These are phyloP conservation scores for Pugionium cornutum DNA, from an alignment of 345 rosid genomes.

Conservation along the genomic window DNA sequence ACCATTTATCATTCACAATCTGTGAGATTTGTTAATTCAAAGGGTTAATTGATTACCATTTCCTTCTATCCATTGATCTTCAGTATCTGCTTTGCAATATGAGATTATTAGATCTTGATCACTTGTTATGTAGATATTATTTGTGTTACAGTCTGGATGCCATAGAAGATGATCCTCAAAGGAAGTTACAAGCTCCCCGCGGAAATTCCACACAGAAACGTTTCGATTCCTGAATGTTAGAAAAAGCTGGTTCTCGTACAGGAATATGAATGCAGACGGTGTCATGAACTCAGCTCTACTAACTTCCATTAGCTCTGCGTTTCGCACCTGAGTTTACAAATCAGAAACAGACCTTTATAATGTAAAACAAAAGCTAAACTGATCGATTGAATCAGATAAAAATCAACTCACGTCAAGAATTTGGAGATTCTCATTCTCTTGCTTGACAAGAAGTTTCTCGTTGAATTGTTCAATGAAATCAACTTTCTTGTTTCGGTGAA, in stretches of 20 bases:
- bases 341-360: slow-evolving; percentile 10
- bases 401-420: slow-evolving; percentile 78
- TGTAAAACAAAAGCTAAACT: slow-evolving; percentile 1
- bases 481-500: slow-evolving; percentile 94
- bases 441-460: slow-evolving; percentile 98
- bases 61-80: slow-evolving; percentile 89
- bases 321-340: slow-evolving; percentile 61
- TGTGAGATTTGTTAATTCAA: background rate
- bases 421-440: slow-evolving; percentile 96
- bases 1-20: background rate
- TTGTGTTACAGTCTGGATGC: slow-evolving; percentile 98
- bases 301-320: slow-evolving; percentile 82
- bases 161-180: slow-evolving; percentile 96
- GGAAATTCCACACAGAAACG: slow-evolving; percentile 94
- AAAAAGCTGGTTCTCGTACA: slow-evolving; percentile 93
- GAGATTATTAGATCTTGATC: slow-evolving; percentile 99
- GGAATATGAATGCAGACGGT: slow-evolving; percentile 93
- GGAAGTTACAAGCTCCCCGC: slow-evolving; percentile 95
- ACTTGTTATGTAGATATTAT: slow-evolving; percentile 91
- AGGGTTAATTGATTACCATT: slow-evolving; percentile 52
- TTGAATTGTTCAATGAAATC: slow-evolving; percentile 98
- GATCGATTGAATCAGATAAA: background rate
- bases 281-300: slow-evolving; percentile 77
- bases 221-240: slow-evolving; percentile 83
- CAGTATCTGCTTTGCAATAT: slow-evolving; percentile 92